A percentile compares a stretch with the other conserved stretches of the same genome.
phyloP scores from a whole-genome alignment of 108 stramenopile species.

The Seminavis robusta region DNA sequence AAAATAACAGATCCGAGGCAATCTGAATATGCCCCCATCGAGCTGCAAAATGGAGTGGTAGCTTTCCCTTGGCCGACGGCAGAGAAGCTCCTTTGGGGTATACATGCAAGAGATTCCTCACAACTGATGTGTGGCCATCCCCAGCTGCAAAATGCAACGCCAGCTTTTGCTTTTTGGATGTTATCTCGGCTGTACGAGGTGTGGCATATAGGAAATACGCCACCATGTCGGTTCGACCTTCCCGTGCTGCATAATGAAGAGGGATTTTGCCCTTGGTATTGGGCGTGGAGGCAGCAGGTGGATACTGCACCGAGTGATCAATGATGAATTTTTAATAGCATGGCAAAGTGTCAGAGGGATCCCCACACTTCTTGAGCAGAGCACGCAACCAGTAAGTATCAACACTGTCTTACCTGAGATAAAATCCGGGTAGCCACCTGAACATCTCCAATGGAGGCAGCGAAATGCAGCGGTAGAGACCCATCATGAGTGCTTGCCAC shows the following conservation, averaged over 20 bases:
- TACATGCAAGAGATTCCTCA: constrained; percentile 20
- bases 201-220: constrained; percentile 18
- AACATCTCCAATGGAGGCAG: constrained; percentile 41
- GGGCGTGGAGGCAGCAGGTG: constrained; percentile 29
- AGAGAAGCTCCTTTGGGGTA: constrained; percentile 37
- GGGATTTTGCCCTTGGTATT: constrained; percentile 55
- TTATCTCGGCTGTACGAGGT: constrained; percentile 28
- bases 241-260: constrained; percentile 51
- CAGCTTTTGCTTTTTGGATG: constrained; percentile 44
- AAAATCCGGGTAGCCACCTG: constrained; percentile 18
- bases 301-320: constrained; percentile 7
- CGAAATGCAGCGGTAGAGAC: constrained; percentile 49
- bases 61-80: constrained; percentile 41
- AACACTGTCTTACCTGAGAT: background rate
- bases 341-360: background rate
- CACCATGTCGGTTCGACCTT: constrained; percentile 46
- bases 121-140: constrained; percentile 43
- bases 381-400: background rate
- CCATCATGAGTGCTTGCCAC: constrained; percentile 27
- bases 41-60: constrained; percentile 46
- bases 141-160: constrained; percentile 51
- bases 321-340: background rate
- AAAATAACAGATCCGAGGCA: constrained; percentile 17
- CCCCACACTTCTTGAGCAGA: background rate
- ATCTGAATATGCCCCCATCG: constrained; percentile 53